Evolutionary conservation across 305 asterid species (phyloP).

Genomic region (Vinca major): DNA sequence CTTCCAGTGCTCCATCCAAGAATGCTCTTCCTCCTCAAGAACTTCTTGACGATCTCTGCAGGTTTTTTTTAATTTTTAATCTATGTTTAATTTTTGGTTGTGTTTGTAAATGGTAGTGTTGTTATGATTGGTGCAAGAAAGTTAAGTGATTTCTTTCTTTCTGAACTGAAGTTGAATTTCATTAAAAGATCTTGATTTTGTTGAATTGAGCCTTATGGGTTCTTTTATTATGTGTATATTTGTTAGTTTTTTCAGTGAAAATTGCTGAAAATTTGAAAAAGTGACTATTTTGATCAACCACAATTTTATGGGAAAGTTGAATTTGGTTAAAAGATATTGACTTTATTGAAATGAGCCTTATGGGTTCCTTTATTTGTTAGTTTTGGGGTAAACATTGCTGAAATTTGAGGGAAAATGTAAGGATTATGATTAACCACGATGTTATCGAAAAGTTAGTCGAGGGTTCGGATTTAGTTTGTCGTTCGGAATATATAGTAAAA

Average conservation of each 20-base stretch:
- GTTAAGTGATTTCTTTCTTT: neutral
- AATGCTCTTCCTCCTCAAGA: no score
- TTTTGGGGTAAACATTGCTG: neutral
- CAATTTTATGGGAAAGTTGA: neutral
- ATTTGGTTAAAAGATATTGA: neutral
- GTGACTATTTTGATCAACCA: neutral
- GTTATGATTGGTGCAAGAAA: no score
- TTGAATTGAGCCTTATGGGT: neutral
- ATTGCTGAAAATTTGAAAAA: neutral
- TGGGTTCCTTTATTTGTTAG: neutral
- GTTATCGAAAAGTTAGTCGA: neutral
- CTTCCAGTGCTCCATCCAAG: no score
- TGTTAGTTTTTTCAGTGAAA: neutral
- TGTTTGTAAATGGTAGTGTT: no score
- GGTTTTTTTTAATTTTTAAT: no score
- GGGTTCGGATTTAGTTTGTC: neutral
- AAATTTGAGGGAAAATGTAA: neutral
- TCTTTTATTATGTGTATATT: neutral
- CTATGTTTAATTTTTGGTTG: no score
- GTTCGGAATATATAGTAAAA: neutral
- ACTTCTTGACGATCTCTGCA: no score
- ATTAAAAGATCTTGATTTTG: neutral
- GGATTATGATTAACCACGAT: neutral
- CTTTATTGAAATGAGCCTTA: neutral
- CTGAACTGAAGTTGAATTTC: neutral